Evolutionary conservation across 306 rosid species (phyloP).

Genomic region (Inga laurina): DNA sequence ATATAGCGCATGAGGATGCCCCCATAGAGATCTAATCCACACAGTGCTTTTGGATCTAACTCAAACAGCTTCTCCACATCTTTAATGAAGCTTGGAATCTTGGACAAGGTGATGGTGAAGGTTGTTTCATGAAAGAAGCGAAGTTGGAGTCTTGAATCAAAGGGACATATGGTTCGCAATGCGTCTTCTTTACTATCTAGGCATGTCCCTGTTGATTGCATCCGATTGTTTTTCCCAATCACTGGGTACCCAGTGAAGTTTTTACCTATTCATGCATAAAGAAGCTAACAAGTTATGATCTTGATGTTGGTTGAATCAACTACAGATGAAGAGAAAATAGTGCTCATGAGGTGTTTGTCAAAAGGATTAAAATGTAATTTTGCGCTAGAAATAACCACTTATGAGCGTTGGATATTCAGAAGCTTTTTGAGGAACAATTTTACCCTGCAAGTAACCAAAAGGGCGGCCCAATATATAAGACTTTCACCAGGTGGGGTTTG

Average conservation of each 20-base stretch:
- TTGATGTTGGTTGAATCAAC: background rate
- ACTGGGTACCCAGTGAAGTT: conserved; percentile 75
- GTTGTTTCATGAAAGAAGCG: conserved; percentile 70
- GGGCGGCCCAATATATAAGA: rapidly evolving
- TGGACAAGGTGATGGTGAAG: conserved; percentile 47
- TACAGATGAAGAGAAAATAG: background rate
- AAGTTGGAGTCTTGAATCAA: conserved; percentile 65
- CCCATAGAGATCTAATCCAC: conserved; percentile 66
- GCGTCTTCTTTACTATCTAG: conserved; percentile 40
- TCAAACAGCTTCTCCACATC: conserved; percentile 66
- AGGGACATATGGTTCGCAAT: conserved; percentile 55
- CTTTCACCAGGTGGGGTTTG: too few relatives aligned
- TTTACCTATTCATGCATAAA: conserved; percentile 37
- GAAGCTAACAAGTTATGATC: background rate
- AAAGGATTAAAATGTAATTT: too few relatives aligned
- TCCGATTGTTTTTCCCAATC: conserved; percentile 59
- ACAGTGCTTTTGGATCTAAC: conserved; percentile 54
- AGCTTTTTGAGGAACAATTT: too few relatives aligned
- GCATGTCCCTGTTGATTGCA: conserved; percentile 76
- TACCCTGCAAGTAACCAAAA: too few relatives aligned
- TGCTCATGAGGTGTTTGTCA: background rate
- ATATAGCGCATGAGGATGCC: conserved; percentile 83
- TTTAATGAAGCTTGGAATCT: conserved; percentile 50
- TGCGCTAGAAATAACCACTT: too few relatives aligned
- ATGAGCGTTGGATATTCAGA: too few relatives aligned